A percentile compares a stretch with the other conserved stretches of the same genome.
Conservation (phyloP, 2,329 filamentous ascomycete species). For the Reticulascus tulasneorum region DNA sequence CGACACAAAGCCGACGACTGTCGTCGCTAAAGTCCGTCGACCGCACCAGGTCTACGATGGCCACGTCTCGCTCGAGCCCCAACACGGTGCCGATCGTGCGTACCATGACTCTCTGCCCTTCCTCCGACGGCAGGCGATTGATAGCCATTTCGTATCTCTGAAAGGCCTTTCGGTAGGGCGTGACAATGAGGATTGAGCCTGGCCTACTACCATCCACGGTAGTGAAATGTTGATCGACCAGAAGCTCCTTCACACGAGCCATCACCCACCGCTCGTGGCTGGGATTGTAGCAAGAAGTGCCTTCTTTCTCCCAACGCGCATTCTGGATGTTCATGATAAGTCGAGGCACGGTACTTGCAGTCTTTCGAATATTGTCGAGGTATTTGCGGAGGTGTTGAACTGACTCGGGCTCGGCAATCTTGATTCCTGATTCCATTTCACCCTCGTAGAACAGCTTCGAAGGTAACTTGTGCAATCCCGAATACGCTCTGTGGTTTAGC, state of each 20-base stretch:
- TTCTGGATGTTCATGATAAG: slow-evolving; percentile 26
- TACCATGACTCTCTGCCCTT: background rate
- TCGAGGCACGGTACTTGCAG: slow-evolving; percentile 28
- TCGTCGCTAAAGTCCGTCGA: slow-evolving; percentile 37
- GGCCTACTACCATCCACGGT: slow-evolving; percentile 17
- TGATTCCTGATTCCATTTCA: slow-evolving; percentile 29
- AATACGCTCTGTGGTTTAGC: slow-evolving; percentile 31
- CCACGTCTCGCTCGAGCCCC: slow-evolving; percentile 42
- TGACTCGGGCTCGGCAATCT: slow-evolving; percentile 18
- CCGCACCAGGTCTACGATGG: slow-evolving; percentile 43
- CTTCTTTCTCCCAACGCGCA: slow-evolving; percentile 20
- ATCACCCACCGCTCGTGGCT: slow-evolving; percentile 33
- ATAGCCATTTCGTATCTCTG: slow-evolving; percentile 23
- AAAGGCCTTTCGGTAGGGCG: slow-evolving; percentile 36
- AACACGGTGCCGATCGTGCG: slow-evolving; percentile 41
- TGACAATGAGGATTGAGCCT: slow-evolving; percentile 36
- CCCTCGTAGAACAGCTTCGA: slow-evolving; percentile 36
- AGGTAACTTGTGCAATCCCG: slow-evolving; percentile 32
- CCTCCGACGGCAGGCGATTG: too few relatives aligned
- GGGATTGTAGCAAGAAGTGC: slow-evolving; percentile 35
- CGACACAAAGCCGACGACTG: slow-evolving; percentile 38
- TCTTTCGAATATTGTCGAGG: slow-evolving; percentile 16
- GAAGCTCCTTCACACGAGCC: slow-evolving; percentile 22
- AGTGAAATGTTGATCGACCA: slow-evolving; percentile 26
- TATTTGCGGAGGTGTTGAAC: slow-evolving; percentile 21